Percentiles rank a stretch among this genome's conserved stretches.
These are phyloP conservation scores for Excoecaria cochinchinensis DNA, from an alignment of 345 rosid species.

Conservation along the genomic window DNA sequence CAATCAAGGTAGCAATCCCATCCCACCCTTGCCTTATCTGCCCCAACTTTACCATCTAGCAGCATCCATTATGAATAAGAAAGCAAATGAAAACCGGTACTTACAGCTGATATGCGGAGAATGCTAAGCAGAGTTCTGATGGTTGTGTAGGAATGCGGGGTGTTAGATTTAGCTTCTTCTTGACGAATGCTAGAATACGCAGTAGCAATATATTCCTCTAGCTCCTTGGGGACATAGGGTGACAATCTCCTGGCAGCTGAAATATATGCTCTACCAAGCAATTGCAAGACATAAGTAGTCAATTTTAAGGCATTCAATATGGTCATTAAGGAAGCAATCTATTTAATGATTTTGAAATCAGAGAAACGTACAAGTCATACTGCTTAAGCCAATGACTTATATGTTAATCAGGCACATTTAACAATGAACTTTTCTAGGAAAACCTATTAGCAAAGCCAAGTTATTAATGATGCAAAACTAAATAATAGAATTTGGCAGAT, in stretches of 20 bases:
- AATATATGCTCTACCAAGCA: constrained; percentile 68
- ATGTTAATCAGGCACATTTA: not conserved
- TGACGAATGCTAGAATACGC: constrained; percentile 92
- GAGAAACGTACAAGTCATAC: not conserved
- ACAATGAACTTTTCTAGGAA: not conserved
- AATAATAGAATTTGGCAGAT: constrained; percentile 1
- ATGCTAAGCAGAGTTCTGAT: constrained; percentile 91
- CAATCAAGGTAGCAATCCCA: not conserved
- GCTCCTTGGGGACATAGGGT: constrained; percentile 77
- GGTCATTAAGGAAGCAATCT: not conserved
- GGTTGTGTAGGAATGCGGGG: constrained; percentile 94
- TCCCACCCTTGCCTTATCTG: not conserved
- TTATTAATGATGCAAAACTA: not conserved
- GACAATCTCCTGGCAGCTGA: constrained; percentile 90
- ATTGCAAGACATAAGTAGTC: constrained; percentile 7
- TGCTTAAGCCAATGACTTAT: not conserved
- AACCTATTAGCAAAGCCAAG: constrained; percentile 7
- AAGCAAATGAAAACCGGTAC: constrained; percentile 22
- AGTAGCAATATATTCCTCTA: constrained; percentile 90
- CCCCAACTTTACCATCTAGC: not conserved
- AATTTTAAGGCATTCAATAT: not conserved
- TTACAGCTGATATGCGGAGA: constrained; percentile 93
- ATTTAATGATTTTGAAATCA: not conserved
- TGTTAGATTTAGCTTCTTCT: constrained; percentile 87
- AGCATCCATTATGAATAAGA: not conserved